Conservation (phyloP, 305 asterid genomes). For the Euphrasia arctica region DNA sequence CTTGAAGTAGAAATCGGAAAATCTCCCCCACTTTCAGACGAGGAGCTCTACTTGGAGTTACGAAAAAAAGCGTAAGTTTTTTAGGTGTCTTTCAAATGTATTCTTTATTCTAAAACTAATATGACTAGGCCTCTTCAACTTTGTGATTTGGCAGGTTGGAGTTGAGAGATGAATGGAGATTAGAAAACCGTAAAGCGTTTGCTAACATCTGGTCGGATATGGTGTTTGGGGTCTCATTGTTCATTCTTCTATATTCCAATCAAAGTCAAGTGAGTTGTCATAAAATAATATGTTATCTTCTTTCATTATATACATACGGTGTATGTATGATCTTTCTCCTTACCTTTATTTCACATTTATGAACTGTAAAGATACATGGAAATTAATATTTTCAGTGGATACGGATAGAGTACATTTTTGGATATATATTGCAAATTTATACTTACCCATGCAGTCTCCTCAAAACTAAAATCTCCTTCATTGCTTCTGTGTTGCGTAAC, state of each 20-base stretch:
- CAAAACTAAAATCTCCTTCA: too few species aligned
- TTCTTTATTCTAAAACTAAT: background rate
- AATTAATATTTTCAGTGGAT: too few species aligned
- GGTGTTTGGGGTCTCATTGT: constrained; percentile 84
- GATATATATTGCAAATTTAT: too few species aligned
- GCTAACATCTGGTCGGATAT: constrained; percentile 96
- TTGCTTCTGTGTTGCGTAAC: too few species aligned
- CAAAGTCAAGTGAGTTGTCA: constrained; percentile 69
- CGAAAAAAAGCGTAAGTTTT: constrained; percentile 78
- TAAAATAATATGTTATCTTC: constrained; percentile 4
- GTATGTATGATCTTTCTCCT: constrained; percentile 11
- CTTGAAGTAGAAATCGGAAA: constrained; percentile 96
- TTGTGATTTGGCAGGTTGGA: constrained; percentile 57
- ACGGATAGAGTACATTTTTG: too few species aligned
- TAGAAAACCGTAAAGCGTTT: constrained; percentile 87
- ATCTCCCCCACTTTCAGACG: constrained; percentile 96
- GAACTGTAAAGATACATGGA: too few species aligned
- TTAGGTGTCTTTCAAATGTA: background rate
- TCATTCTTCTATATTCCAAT: constrained; percentile 76
- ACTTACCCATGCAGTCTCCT: too few species aligned
- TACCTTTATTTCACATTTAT: constrained; percentile 1
- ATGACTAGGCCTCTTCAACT: constrained; percentile 12
- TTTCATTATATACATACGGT: background rate
- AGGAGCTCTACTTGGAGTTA: constrained; percentile 72
- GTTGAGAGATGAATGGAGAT: constrained; percentile 83